Evolutionary conservation across 1,284 basidiomycete genomes (phyloP), one percentile per base, ranked within the genome.

Genomic region (Rhodotorula sp.): DNA sequence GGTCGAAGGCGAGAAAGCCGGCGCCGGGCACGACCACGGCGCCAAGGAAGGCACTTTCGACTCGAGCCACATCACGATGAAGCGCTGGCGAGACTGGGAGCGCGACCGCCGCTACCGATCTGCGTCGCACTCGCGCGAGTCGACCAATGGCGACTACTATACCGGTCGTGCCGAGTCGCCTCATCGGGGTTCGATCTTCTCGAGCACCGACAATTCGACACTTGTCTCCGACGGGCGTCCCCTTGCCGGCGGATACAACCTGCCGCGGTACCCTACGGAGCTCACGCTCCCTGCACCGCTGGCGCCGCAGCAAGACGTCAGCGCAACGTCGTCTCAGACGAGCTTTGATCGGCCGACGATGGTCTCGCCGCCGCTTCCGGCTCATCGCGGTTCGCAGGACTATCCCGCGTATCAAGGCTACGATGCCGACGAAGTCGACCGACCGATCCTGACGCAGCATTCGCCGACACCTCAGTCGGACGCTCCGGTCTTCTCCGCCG

Each of bases 11-110:
- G 79, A 78, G 23, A 69, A 70, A 16, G 26, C 16, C 12, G 74
- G 68, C 20, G 69, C 49, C 2, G 63, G 18, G 5, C 67, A 52
- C 31, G 72, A 64, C 12, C 79, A 80, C 54, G 70, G 74, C 49
- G 79, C 77, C 65, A 90, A 89, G 83, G 91, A 91, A 71, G 97
- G 96, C 81, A 91, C 91, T 80, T 99, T 99, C 79, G 96, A 99
- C 83, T 94, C 94, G 51, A 87, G 88, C 64, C 88, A 96, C 83
- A 99, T 99, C 79, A 90, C 96, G 54, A 98, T 98, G 97, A 99
- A 98, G 86, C 88, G 93, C 62, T 99, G 96, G 96, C 92, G 89
- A 62, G 97, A 99, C 83, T 99, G 97, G 82, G 97, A 99, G 84
- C 87, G 96, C 65, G 97, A 98, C 79, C 85, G 96, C 76, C 86